Evolutionary conservation across 495 filamentous ascomycete genomes (phyloP).

Genomic region (Tirmania nivea): DNA sequence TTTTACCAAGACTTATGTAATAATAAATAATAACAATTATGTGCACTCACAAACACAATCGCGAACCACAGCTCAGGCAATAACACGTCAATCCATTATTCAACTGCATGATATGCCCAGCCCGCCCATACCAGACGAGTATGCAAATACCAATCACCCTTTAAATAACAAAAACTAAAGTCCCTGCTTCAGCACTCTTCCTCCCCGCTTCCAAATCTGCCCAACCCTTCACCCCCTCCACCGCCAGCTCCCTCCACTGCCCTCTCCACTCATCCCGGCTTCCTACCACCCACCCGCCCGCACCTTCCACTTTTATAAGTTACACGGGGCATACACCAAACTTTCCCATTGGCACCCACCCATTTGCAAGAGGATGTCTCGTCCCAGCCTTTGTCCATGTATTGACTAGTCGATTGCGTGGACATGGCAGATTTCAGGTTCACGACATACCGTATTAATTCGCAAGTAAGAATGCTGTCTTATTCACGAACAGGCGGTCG

Average conservation of each 20-base stretch:
- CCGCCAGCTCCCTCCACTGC: constrained; percentile 46
- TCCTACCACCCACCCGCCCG: constrained; percentile 70
- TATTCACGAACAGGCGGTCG: too few species aligned
- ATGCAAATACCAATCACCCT: too few species aligned
- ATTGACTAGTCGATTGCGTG: constrained; percentile 53
- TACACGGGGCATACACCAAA: constrained; percentile 70
- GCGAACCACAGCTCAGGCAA: too few species aligned
- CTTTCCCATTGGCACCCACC: constrained; percentile 22
- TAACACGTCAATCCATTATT: too few species aligned
- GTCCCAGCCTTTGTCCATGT: constrained; percentile 72
- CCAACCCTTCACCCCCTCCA: constrained; percentile 72
- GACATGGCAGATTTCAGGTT: constrained; percentile 61
- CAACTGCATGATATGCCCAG: too few species aligned
- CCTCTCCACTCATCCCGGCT: constrained; percentile 62
- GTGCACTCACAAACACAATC: too few species aligned
- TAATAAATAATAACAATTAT: too few species aligned
- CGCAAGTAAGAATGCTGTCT: too few species aligned
- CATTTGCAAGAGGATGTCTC: constrained; percentile 50
- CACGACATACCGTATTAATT: too few species aligned
- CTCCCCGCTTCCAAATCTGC: neutral
- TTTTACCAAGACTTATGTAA: too few species aligned
- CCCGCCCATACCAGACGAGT: too few species aligned
- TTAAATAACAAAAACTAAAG: too few species aligned
- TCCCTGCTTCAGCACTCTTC: neutral
- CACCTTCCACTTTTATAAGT: constrained; percentile 43